Base-by-base conservation (phyloP, 2,329 filamentous ascomycete species). In the Nannizziopsis barbatae region DNA sequence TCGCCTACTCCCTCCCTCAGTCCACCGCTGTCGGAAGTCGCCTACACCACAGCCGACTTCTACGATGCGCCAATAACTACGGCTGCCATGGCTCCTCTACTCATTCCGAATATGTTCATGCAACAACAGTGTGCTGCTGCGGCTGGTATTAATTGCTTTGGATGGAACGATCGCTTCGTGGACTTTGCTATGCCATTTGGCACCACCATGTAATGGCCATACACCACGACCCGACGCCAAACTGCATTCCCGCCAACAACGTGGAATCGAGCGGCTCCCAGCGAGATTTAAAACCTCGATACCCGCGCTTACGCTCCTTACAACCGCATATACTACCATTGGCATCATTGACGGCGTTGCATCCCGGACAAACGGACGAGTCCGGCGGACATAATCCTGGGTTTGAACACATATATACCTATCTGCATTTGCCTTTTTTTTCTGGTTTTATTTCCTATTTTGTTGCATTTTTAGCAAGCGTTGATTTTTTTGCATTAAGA, bases 31-130 rank as follows among this genome's bases (percentile, higher is more conserved):
- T 81, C 82, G 52, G 81, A 84, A 17, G 80, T 83, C 51, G 76
- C 77, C 20, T 75, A 82, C 65, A 74, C 70, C 52, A 63, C 71
- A 33, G 57, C 69, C 37, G 73, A 77, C 58, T 94, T 82, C 72
- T 94, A 88, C 75, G 85, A 81, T 70, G 79, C 86, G 47, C 84
- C 87, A 11, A 78, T 82, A 60, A 80, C 83, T 51, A 78, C 81
- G 38, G 79, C 85, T 17, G 79, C 86, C 43, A 81, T 93, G 55
- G 79, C 86, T 17, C 73, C 81, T 37, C 75, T 95, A 40, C 84
- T 88, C 42, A 75, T 95, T 47, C 88, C 89, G 38, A 95, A 86
- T 71, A 85, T 89, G 78, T 73, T 95, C 53, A 78, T 85, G 58
- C 81, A 84, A 53, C 86, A 86, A 64, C 75, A 79, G 59, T 96